A percentile compares a stretch with the other conserved stretches of the same genome.
phyloP scores from a whole-genome alignment of 1,284 basidiomycete species.

The Porogramme epimiltina region DNA sequence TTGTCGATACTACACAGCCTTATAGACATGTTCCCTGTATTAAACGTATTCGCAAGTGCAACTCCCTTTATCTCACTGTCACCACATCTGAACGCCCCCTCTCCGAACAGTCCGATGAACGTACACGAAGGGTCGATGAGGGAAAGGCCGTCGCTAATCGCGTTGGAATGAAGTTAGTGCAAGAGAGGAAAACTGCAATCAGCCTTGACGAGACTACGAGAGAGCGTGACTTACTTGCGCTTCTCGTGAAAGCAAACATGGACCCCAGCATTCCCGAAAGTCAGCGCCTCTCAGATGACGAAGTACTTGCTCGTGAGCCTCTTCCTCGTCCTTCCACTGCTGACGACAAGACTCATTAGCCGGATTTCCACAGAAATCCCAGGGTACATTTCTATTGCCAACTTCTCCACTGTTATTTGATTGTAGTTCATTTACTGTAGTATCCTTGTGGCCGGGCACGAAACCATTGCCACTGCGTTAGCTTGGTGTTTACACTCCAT shows the following conservation, averaged over 20 bases:
- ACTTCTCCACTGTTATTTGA: no score
- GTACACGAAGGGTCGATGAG: conserved; percentile 2
- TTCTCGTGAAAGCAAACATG: conserved; percentile 52
- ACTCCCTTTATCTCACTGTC: background rate
- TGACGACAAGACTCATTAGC: conserved; percentile 15
- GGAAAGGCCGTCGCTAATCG: conserved; percentile 33
- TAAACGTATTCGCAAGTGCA: conserved; percentile 16
- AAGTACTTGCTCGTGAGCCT: conserved; percentile 57
- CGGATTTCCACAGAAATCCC: conserved; percentile 1
- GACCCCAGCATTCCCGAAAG: conserved; percentile 41
- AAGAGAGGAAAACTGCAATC: conserved; percentile 40
- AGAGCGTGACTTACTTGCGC: conserved; percentile 34
- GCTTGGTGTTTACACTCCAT: conserved; percentile 71
- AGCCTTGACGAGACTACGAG: conserved; percentile 53
- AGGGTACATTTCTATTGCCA: conserved; percentile 3
- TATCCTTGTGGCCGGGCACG: conserved; percentile 73
- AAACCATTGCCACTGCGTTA: conserved; percentile 53
- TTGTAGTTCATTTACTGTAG: no score
- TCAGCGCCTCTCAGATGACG: conserved; percentile 52
- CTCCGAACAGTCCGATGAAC: background rate
- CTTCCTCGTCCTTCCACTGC: background rate
- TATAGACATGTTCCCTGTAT: conserved; percentile 10
- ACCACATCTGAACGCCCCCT: background rate
- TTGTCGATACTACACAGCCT: conserved; percentile 8
- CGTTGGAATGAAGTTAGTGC: conserved; percentile 40